Base-by-base conservation (phyloP, 345 rosid species). In the Linum trigynum region DNA sequence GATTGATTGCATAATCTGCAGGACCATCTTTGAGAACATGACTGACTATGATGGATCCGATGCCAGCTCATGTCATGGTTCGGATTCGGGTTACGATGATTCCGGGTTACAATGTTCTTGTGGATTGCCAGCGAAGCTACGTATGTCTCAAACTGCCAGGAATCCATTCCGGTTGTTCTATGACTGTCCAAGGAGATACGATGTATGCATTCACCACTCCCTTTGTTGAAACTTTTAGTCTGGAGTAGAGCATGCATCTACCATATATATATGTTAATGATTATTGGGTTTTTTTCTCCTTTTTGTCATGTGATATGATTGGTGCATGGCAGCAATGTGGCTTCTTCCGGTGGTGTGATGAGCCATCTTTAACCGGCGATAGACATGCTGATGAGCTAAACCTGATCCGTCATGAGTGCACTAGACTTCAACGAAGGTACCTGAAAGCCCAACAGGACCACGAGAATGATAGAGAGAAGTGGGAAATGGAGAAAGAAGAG, bases 141-240 rank as follows among this genome's bases (percentile, higher is more conserved):
- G 71, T 48, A 45, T 67, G 37, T 67, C 71, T 36, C 55, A 37
- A 9, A 60, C 71, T 3, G 2, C 1, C 12, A 37, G n/a, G 62
- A 68, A 68, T 39, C 65, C 71, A 15, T 50, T 11, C 41, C 71
- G 65, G 55, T 62, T 68, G 12, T 68, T 68, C 71, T 68, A 68
- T 7, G 59, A 68, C 58, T 68, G 71, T 35, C 61, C 45, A n/a
- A 50, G 3, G 63, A 42, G 53, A 38, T 41, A 36, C 14, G 39
- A 12, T 23, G 50, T 43, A 43, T 5, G 50, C 53, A 48, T 48
- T 9, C 53, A 48, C 53, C 53, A 48, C 53, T 9, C 3, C 53
- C 14, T 43, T 43, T 4, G 10, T 43, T 4, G 1, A 43, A 1
- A 5, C 50, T 23, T 23, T 23, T 23, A 23, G 32, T 23, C 32